Evolutionary conservation across 805 yeast species (phyloP), one percentile per base, ranked within the genome.

Genomic region (Isabelozyma rhagii): DNA sequence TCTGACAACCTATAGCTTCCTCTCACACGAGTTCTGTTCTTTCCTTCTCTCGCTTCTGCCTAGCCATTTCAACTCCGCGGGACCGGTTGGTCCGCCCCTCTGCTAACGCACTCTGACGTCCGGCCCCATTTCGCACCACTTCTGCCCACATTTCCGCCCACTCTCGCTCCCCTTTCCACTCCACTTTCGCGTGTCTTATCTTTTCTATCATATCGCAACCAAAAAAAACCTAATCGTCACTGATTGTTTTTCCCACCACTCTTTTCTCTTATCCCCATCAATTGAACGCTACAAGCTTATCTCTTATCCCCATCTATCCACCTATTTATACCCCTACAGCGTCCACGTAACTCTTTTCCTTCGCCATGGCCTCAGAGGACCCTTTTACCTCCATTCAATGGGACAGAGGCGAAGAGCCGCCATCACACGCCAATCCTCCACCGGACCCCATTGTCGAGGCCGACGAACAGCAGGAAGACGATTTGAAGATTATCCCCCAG

Each of bases 361-460:
- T 21, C 6, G 4, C 25, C 3, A 66, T 64, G 68, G 57, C 58
- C 43, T 55, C 63, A 28, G 78, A 74, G 46, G 83, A 79, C 54
- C 80, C 79, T 55, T 80, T 80, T 59, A 78, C 83, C 1, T 80
- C 84, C 28, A 78, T 80, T 45, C 81, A 76, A 56, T 80, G 82
- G 83, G 84, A 80, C 56, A 68, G 80, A 51, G 81, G 69, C 28
- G 81, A 74, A 15, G 58, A 48, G 4, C 48, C 38, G 36, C 15
- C n/a, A 8, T 31, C 21, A 13, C 11, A 41, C 13, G 34, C 41
- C 11, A n/a, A 40, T 9, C 28, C 39, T 29, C 31, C 29, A n/a
- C 40, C 34, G 39, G 13, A 15, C 25, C 17, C 46, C 45, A 15
- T 47, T 42, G 18, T 42, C 28, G 38, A 39, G 21, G 25, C 13